Percentiles rank a stretch among this genome's conserved stretches.
Conservation (phyloP, 1,284 basidiomycete species). For the Tilletia indica region DNA sequence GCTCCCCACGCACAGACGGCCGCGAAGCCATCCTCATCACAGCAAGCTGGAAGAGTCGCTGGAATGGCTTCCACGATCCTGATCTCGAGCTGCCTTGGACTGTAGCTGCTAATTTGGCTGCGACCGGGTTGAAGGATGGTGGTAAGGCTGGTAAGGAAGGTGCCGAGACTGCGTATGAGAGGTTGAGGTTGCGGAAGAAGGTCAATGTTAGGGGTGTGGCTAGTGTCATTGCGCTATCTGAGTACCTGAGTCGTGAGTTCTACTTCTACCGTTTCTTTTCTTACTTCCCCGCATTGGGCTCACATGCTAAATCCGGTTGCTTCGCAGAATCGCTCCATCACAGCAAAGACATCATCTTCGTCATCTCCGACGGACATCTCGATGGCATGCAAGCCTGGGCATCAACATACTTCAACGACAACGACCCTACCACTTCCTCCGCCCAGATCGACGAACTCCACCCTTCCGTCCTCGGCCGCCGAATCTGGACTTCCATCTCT, state of each 20-base stretch:
- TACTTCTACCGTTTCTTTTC: neutral
- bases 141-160: constrained; percentile 51
- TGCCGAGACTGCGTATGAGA: neutral
- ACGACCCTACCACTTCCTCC: constrained; percentile 59
- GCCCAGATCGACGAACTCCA: neutral
- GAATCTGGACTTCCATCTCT: constrained; percentile 87
- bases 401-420: constrained; percentile 72
- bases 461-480: neutral
- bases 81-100: constrained; percentile 57
- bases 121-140: neutral
- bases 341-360: constrained; percentile 74
- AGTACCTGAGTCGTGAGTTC: constrained; percentile 72
- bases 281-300: constrained; percentile 29
- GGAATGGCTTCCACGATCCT: constrained; percentile 45
- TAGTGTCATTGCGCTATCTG: constrained; percentile 75
- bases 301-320: too few species aligned
- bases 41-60: constrained; percentile 76
- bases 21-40: constrained; percentile 85
- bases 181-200: constrained; percentile 46
- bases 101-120: neutral
- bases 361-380: constrained; percentile 82
- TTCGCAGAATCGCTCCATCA: neutral
- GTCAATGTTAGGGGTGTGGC: constrained; percentile 84
- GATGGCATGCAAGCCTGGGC: constrained; percentile 93
- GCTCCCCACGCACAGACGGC: constrained; percentile 80